These are phyloP conservation scores for Annulohypoxylon stygium DNA, from an alignment of 495 filamentous ascomycete genomes.

Conservation along the genomic window DNA sequence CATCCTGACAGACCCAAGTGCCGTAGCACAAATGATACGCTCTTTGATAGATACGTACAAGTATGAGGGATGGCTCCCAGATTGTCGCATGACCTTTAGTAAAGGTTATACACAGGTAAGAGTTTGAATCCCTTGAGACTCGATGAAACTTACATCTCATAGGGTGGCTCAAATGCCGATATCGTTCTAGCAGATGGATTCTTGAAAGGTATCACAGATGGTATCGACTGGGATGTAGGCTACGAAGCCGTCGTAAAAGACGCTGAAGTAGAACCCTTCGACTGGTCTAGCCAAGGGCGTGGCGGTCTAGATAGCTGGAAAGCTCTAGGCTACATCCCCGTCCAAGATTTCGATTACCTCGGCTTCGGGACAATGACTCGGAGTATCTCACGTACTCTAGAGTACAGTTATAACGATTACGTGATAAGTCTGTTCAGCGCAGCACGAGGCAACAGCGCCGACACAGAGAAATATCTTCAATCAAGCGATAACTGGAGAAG, in stretches of 20 bases:
- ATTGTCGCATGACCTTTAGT: conserved; percentile 73
- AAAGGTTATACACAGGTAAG: conserved; percentile 77
- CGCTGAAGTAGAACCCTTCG: conserved; percentile 77
- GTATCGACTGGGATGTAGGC: conserved; percentile 78
- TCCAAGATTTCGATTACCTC: conserved; percentile 74
- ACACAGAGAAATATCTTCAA: conserved; percentile 71
- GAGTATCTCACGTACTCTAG: conserved; percentile 77
- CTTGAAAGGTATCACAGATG: conserved; percentile 72
- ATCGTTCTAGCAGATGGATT: conserved; percentile 77
- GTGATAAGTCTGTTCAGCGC: conserved; percentile 74
- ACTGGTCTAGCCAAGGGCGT: conserved; percentile 79
- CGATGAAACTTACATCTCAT: conserved; percentile 34
- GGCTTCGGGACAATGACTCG: conserved; percentile 78
- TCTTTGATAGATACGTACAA: conserved; percentile 79
- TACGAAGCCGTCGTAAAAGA: conserved; percentile 81
- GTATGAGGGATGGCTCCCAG: conserved; percentile 76
- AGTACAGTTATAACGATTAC: conserved; percentile 85
- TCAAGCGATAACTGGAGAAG: conserved; percentile 77
- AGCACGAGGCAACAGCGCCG: conserved; percentile 63
- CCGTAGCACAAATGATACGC: conserved; percentile 75
- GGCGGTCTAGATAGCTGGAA: conserved; percentile 79
- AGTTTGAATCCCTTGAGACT: neutral
- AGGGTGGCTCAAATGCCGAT: conserved; percentile 87
- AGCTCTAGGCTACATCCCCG: conserved; percentile 74
- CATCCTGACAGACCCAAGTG: conserved; percentile 74